Evolutionary conservation across 768 basidiomycete species (phyloP).

Genomic region (Kwoniella sp.): DNA sequence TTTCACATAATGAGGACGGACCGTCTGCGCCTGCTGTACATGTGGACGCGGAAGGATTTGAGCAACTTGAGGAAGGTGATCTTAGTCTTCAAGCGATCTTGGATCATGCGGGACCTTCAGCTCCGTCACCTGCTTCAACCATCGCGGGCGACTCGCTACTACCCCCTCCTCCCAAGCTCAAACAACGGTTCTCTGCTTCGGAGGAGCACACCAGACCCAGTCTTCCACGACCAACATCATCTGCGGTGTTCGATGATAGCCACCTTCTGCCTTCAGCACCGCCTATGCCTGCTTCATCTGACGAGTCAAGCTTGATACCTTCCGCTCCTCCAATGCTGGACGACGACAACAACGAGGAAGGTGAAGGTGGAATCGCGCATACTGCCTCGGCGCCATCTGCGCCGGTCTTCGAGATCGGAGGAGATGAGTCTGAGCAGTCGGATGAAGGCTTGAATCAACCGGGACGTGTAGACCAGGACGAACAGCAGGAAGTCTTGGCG

Average conservation of each 20-base stretch:
- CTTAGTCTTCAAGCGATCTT: slow-evolving; percentile 3
- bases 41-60: slow-evolving; percentile 53
- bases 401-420: slow-evolving; percentile 13
- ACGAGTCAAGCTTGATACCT: not conserved
- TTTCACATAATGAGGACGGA: not conserved
- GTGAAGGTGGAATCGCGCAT: not conserved
- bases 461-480: too few species aligned
- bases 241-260: slow-evolving; percentile 2
- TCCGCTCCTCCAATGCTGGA: slow-evolving; percentile 42
- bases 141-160: not conserved
- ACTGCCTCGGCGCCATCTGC: slow-evolving; percentile 1
- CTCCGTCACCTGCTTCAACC: not conserved
- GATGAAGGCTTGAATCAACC: not conserved
- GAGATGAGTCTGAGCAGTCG: slow-evolving; percentile 4
- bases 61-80: slow-evolving; percentile 28
- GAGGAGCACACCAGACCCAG: not conserved
- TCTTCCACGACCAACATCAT: not conserved
- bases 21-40: slow-evolving; percentile 47
- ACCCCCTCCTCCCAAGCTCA: slow-evolving; percentile 26
- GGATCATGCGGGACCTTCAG: not conserved
- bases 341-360: slow-evolving; percentile 21
- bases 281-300: not conserved
- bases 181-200: slow-evolving; percentile 13
- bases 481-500: not conserved
- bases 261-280: slow-evolving; percentile 20